Base-by-base conservation (phyloP, 345 rosid genomes). In the Brassica nigra region DNA sequence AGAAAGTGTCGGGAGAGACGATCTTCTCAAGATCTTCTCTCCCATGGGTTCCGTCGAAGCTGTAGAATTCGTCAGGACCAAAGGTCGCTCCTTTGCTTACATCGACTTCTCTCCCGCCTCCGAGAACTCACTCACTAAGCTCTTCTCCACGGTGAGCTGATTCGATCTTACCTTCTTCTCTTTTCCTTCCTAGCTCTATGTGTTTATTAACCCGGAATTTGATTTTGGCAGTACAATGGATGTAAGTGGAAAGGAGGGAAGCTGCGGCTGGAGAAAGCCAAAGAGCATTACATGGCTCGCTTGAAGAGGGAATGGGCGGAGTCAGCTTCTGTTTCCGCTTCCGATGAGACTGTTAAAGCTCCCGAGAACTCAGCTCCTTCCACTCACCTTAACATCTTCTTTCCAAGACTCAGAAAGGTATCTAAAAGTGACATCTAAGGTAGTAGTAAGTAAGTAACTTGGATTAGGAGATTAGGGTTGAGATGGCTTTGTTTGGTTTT, bases 81-180 rank as follows among this genome's bases (percentile, higher is more conserved):
- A 93, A 91, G 91, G 97, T 73, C 98, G 98, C 62, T 84, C 97
- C 83, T 89, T 95, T n/a, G 99, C 93, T 31, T 91, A 90, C 71
- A 77, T 92, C 61, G 89, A 93, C 62, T 89, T 95, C 86, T 66
- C 80, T 62, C 95, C 97, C 0, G 81, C 89, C 10, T 84, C 91
- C 2, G 54, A 44, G 6, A 88, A 86, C 0, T 86, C 98, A 61
- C 92, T 95, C 75, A 61, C 88, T 55, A 95, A 88, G 91, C 91
- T 92, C 81, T 88, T 95, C 82, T 86, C 86, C 82, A 92, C 86
- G 55, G 98, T 94, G 73, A 9, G 77, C 54, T 12, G 4, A 70
- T 34, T 58, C 71, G 44, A 67, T 36, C 80, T n/a, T n/a, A 31
- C 29, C 34, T 57, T 0, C 49, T 59, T 16, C 23, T 62, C 0